These are phyloP conservation scores for Vaccinium vitisidaea DNA, from an alignment of 148 eudicot genomes.

Conservation along the genomic window DNA sequence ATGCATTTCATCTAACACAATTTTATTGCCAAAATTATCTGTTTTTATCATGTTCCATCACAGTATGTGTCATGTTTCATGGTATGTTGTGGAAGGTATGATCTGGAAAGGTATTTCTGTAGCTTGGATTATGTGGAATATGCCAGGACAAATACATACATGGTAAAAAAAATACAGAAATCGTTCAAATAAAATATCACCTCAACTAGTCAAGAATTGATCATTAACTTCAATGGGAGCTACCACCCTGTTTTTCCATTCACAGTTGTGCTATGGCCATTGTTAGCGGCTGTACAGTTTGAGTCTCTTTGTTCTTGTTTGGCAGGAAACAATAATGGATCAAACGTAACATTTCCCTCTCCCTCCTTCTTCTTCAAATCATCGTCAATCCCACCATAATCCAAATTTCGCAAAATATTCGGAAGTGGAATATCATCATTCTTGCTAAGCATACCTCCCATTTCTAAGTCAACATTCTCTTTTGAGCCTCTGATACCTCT, in stretches of 20 bases:
- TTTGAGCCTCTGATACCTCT: slow-evolving; percentile 1
- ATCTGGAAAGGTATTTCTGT: too few species aligned
- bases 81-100: too few species aligned
- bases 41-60: too few species aligned
- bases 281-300: not conserved
- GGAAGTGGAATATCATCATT: slow-evolving; percentile 26
- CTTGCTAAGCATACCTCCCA: slow-evolving; percentile 29
- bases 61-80: too few species aligned
- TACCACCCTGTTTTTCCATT: slow-evolving; percentile 16
- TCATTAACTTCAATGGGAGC: slow-evolving; percentile 13
- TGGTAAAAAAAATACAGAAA: not conserved
- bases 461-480: slow-evolving; percentile 26
- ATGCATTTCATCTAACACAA: not conserved
- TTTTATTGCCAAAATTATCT: too few species aligned
- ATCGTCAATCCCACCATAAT: slow-evolving; percentile 35
- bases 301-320: slow-evolving; percentile 20
- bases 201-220: slow-evolving; percentile 16
- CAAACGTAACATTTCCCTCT: slow-evolving; percentile 15
- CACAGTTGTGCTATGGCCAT: slow-evolving; percentile 15
- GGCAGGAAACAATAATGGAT: slow-evolving; percentile 14
- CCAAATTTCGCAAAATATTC: slow-evolving; percentile 33
- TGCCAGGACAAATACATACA: too few species aligned
- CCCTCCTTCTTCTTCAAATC: slow-evolving; percentile 25
- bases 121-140: too few species aligned
- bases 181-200: slow-evolving; percentile 13